Base-by-base conservation (phyloP, 345 rosid species). In the Draba incana region DNA sequence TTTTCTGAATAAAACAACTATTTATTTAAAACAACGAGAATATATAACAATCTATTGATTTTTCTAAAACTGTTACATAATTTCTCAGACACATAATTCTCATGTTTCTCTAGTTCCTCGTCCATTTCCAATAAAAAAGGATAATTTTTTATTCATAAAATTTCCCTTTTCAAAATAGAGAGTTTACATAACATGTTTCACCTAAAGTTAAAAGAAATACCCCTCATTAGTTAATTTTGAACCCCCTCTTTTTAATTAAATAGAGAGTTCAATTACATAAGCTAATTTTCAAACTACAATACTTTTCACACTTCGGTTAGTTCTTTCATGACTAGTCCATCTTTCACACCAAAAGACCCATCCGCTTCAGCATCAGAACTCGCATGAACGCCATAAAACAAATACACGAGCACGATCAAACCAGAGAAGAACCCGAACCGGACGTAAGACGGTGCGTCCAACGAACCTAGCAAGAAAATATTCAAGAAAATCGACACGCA, bases 361-460 rank as follows among this genome's bases (percentile, higher is more conserved):
- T 80, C 75, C 6, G 58, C 83, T 77, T 86, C 88, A 7, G 92
- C 96, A 77, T 93, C 97, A 76, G 70, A 79, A 78, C 98, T 93
- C 2, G 97, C 90, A 78, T 93, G 98, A 37, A 93, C 96, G 49
- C 98, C 83, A 76, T 93, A 90, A 0, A 93, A 70, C 11, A 93
- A 75, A 62, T 93, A 93, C 2, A 88, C 81, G 8, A 93, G 68
- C 57, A 82, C 84, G 0, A 84, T 86, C 30, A 86, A 50, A 10
- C 57, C 90, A 0, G 97, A 88, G 55, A 90, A 90, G 75, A 82
- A 78, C 61, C 82, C 88, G 38, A 93, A 93, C 64, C 98, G 76
- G 11, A 77, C 69, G 11, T 86, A 93, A 23, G 98, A 87, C 0
- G 81, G 83, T 28, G 84, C 87, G 16, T 80, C 90, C 8, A 90